Conservation (phyloP, 1,139 yeast species). For the Tardiomyces blankii region DNA sequence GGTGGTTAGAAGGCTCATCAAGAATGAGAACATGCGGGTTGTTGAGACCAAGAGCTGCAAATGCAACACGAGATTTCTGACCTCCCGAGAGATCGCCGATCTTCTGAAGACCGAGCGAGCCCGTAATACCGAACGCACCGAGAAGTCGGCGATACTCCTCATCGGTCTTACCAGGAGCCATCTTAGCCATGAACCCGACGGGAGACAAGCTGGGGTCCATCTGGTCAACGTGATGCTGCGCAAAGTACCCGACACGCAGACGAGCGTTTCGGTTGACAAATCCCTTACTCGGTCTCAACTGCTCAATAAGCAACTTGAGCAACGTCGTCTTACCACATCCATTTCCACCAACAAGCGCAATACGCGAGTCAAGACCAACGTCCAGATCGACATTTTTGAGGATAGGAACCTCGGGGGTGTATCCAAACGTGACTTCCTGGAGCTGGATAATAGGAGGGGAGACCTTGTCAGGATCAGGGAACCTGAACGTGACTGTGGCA, state of each 20-base stretch:
- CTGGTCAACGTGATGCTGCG: slow-evolving; percentile 99
- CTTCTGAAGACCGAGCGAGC: slow-evolving; percentile 83
- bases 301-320: slow-evolving; percentile 74
- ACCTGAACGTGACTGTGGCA: slow-evolving; percentile 69
- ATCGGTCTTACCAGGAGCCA: slow-evolving; percentile 88
- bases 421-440: slow-evolving; percentile 80
- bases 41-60: slow-evolving; percentile 83
- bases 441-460: slow-evolving; percentile 92
- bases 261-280: slow-evolving; percentile 71
- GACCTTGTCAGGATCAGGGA: slow-evolving; percentile 88
- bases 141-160: slow-evolving; percentile 95
- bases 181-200: slow-evolving; percentile 85
- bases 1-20: slow-evolving; percentile 98
- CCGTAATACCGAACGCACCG: slow-evolving; percentile 96
- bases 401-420: slow-evolving; percentile 45
- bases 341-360: slow-evolving; percentile 96
- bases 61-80: slow-evolving; percentile 96
- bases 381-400: slow-evolving; percentile 75
- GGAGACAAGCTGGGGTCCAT: slow-evolving; percentile 87
- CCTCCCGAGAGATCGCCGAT: slow-evolving; percentile 92
- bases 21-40: slow-evolving; percentile 88
- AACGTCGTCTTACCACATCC: slow-evolving; percentile 98
- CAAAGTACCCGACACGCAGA: slow-evolving; percentile 89
- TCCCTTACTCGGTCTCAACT: slow-evolving; percentile 61
- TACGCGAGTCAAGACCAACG: slow-evolving; percentile 86